Percentiles rank a stretch among this genome's conserved stretches.
Conservation (phyloP, 2,329 filamentous ascomycete species). For the Hypocreales sp. region DNA sequence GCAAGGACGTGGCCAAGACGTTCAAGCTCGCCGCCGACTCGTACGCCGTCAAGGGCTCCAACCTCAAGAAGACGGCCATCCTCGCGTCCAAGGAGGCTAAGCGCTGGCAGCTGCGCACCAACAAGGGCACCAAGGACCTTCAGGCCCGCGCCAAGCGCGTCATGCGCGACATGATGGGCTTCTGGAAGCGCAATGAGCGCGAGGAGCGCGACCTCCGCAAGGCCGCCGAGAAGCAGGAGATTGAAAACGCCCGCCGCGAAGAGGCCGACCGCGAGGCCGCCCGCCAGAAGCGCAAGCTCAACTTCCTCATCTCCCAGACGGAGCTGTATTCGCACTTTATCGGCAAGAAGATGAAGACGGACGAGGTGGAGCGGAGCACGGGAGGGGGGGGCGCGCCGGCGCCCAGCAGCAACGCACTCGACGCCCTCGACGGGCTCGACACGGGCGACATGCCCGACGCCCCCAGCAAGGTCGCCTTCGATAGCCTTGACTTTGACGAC, state of each 20-base stretch:
- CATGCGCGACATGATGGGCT: slow-evolving; percentile 99
- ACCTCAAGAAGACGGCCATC: slow-evolving; percentile 93
- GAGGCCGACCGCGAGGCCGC: slow-evolving; percentile 97
- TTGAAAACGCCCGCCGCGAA: slow-evolving; percentile 91
- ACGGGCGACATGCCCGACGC: slow-evolving; percentile 34
- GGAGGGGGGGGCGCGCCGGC: no score
- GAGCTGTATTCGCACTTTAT: slow-evolving; percentile 99
- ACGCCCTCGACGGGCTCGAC: slow-evolving; percentile 34
- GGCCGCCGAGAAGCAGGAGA: slow-evolving; percentile 85
- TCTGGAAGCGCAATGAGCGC: slow-evolving; percentile 98
- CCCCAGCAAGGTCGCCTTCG: slow-evolving; percentile 71
- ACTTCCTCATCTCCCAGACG: slow-evolving; percentile 97
- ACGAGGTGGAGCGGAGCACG: slow-evolving; percentile 82
- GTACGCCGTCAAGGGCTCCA: slow-evolving; percentile 76
- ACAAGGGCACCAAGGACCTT: slow-evolving; percentile 96
- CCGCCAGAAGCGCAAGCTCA: slow-evolving; percentile 94
- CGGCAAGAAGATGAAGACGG: slow-evolving; percentile 96
- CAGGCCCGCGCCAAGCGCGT: slow-evolving; percentile 93
- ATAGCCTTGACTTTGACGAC: slow-evolving; percentile 91
- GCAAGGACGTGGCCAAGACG: slow-evolving; percentile 87
- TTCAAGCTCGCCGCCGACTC: slow-evolving; percentile 79
- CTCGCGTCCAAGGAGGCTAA: slow-evolving; percentile 94
- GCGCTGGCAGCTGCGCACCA: slow-evolving; percentile 91
- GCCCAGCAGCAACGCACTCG: slow-evolving; percentile 72
- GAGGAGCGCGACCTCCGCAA: slow-evolving; percentile 92